Base-by-base conservation (phyloP, 208 protist species). In the Paratrypanosoma confusum region DNA sequence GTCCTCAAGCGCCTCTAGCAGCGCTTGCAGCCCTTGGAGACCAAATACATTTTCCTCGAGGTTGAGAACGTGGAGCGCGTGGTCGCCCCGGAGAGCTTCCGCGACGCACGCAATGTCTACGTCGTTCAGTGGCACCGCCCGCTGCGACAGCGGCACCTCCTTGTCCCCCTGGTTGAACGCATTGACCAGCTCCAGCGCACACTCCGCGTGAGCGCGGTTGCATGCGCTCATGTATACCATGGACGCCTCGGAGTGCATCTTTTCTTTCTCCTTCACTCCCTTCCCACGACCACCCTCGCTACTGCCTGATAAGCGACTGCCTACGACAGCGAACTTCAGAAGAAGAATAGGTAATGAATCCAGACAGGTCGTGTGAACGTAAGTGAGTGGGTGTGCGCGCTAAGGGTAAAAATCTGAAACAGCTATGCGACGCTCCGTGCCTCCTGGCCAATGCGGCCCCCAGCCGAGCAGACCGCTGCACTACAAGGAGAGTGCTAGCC, bases 11-110 rank as follows among this genome's bases (percentile, higher is more conserved):
- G 83, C 78, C 49, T 87, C 79, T 44, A 89, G 66, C 33, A 92
- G 52, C 1, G 71, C 51, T 48, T 81, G 75, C 37, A 92, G 50
- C 13, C 75, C 82, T n/a, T 60, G 43, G 22, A 92, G 40, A 2
- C 82, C 82, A 44, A 92, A 88, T 21, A 67, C 59, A 44, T 92
- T 88, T 23, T 77, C 76, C 57, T 92, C 82, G 8, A 92, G 55
- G 57, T 76, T 86, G 2, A 88, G 56, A 28, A 79, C 76, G 1
- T 61, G 57, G 26, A 92, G 41, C 14, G 60, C 63, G 56, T 56
- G 67, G 20, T 56, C 40, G 13, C 37, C 50, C 16, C 68, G 59
- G 3, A 91, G 38, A n/a, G 73, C 59, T 49, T 77, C 72, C 3
- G 82, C 82, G 28, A 92, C 67, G 48, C 78, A 88, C 40, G 47